phyloP scores from a whole-genome alignment of 1,284 basidiomycete species.

The Neolentinus lepideus region DNA sequence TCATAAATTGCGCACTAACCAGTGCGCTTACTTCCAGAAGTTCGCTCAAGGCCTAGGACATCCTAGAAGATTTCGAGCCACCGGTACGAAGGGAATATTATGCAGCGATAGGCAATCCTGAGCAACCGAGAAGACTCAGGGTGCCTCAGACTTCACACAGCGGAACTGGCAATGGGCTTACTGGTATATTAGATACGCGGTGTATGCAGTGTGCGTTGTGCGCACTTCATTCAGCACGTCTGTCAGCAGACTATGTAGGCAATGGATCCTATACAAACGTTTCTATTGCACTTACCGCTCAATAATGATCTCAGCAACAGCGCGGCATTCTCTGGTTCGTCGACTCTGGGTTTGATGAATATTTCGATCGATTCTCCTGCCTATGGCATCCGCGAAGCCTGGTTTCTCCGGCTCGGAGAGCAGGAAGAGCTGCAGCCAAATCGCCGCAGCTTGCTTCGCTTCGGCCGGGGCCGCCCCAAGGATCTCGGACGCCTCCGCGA shows the following conservation, averaged over 20 bases:
- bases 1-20: constrained; percentile 14
- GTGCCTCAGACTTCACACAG: not conserved
- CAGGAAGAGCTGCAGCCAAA: constrained; percentile 6
- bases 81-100: not conserved
- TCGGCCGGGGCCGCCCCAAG: constrained; percentile 35
- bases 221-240: constrained; percentile 43
- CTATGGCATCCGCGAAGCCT: constrained; percentile 21
- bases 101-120: not conserved
- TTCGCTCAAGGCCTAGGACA: not conserved
- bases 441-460: constrained; percentile 16
- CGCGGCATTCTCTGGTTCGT: constrained; percentile 33
- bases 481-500: constrained; percentile 19
- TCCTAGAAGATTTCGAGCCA: not conserved
- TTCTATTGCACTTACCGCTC: constrained; percentile 30
- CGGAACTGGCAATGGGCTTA: constrained; percentile 17
- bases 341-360: constrained; percentile 31
- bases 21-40: not conserved
- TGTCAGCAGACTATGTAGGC: constrained; percentile 11
- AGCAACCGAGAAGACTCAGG: not conserved
- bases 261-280: not conserved
- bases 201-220: constrained; percentile 44
- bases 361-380: constrained; percentile 31
- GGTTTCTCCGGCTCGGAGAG: constrained; percentile 18
- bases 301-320: constrained; percentile 42
- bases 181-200: constrained; percentile 43